These are phyloP conservation scores for Phaeosphaeria sp. DNA, from an alignment of 2,329 filamentous ascomycete species.

Conservation along the genomic window DNA sequence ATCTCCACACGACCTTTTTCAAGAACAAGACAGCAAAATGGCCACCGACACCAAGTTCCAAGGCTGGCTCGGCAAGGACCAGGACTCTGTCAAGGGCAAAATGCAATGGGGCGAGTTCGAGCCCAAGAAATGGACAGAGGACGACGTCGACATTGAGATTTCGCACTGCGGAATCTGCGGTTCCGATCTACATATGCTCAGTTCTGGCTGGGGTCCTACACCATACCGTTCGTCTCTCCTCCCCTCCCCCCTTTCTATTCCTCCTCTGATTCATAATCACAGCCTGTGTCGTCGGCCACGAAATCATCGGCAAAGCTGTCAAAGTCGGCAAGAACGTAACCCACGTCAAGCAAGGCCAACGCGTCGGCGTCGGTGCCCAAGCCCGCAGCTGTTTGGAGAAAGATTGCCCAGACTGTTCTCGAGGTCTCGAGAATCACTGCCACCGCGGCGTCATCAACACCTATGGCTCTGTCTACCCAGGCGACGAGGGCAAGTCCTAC, in stretches of 20 bases:
- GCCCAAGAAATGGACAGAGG: slow-evolving; percentile 65
- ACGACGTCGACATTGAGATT: slow-evolving; percentile 61
- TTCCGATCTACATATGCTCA: slow-evolving; percentile 44
- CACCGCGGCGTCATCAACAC: slow-evolving; percentile 49
- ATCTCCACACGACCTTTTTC: no score
- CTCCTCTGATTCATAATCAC: slow-evolving; percentile 30
- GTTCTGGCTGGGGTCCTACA: slow-evolving; percentile 46
- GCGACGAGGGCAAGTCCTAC: slow-evolving; percentile 66
- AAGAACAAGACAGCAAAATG: slow-evolving; percentile 18
- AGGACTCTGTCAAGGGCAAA: slow-evolving; percentile 58
- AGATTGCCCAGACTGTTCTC: slow-evolving; percentile 55
- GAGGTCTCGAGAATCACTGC: slow-evolving; percentile 58
- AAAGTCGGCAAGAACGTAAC: slow-evolving; percentile 53
- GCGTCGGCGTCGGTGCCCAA: slow-evolving; percentile 60
- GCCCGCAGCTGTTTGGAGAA: slow-evolving; percentile 54
- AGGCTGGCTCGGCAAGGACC: slow-evolving; percentile 63
- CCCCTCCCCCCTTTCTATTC: not conserved
- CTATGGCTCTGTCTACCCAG: slow-evolving; percentile 54
- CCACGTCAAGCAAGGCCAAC: slow-evolving; percentile 66
- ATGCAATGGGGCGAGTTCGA: slow-evolving; percentile 60
- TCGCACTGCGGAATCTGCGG: slow-evolving; percentile 51
- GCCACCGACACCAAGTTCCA: slow-evolving; percentile 50
- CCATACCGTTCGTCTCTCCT: slow-evolving; percentile 23
- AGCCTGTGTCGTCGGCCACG: slow-evolving; percentile 53
- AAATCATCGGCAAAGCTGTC: slow-evolving; percentile 50